Percentiles rank a stretch among this genome's conserved stretches.
phyloP scores from a whole-genome alignment of 805 yeast genomes.

The Metschnikowia henanensis region DNA sequence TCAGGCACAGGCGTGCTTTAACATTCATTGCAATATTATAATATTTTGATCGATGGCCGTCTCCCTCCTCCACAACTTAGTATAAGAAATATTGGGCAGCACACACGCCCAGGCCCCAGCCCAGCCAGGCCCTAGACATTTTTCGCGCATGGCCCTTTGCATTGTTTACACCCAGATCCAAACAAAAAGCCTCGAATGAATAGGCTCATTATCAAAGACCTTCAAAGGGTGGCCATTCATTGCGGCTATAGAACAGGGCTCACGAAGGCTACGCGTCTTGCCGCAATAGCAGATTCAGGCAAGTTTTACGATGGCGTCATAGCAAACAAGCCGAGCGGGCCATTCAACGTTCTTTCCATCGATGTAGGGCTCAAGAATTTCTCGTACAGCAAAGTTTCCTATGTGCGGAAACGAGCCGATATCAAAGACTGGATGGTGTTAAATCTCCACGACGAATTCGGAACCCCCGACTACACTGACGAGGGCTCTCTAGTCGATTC shows the following conservation, averaged over 20 bases:
- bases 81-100: too few relatives aligned
- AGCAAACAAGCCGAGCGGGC: constrained; percentile 8
- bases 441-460: constrained; percentile 25
- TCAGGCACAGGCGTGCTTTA: too few relatives aligned
- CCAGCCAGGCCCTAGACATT: background rate
- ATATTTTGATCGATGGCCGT: too few relatives aligned
- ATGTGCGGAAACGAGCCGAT: constrained; percentile 3
- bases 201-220: constrained; percentile 11
- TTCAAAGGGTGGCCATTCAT: constrained; percentile 21
- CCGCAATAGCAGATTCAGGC: constrained; percentile 11
- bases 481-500: constrained; percentile 22
- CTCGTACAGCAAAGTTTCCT: constrained; percentile 32
- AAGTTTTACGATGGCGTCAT: constrained; percentile 11
- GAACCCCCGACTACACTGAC: constrained; percentile 13
- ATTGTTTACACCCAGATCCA: background rate
- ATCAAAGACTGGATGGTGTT: constrained; percentile 26
- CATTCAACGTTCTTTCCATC: constrained; percentile 25
- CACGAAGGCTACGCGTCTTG: constrained; percentile 18
- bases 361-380: constrained; percentile 46
- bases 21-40: too few relatives aligned
- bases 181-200: constrained; percentile 6
- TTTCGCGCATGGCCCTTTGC: too few relatives aligned
- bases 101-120: too few relatives aligned
- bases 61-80: too few relatives aligned
- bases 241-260: constrained; percentile 23